phyloP scores from a whole-genome alignment of 345 rosid genomes.

The Citrus sp. region DNA sequence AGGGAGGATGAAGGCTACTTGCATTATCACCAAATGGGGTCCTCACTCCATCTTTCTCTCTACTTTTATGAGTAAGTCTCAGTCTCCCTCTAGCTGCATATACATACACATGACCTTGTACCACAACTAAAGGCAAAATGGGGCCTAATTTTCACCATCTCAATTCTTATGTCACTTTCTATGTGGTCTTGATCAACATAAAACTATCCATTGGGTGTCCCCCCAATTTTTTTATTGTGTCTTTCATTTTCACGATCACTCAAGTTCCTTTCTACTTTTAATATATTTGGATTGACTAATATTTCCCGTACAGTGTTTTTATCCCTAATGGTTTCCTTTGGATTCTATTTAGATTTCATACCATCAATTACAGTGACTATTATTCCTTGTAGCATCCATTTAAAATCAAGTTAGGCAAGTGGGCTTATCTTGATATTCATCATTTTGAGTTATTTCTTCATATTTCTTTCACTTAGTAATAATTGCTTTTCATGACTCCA shows the following conservation, averaged over 20 bases:
- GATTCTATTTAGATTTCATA: background rate
- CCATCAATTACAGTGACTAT: background rate
- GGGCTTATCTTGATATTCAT: background rate
- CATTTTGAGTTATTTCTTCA: background rate
- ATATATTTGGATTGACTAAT: constrained; percentile 2
- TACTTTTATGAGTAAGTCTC: constrained; percentile 6
- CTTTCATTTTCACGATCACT: constrained; percentile 4
- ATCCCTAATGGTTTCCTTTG: background rate
- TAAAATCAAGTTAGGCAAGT: background rate
- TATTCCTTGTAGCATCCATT: background rate
- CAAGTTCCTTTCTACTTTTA: background rate
- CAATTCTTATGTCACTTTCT: constrained; percentile 28
- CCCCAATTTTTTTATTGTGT: background rate
- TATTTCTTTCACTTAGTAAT: background rate
- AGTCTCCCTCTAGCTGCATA: constrained; percentile 15
- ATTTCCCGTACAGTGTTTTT: background rate
- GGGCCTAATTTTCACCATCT: constrained; percentile 27
- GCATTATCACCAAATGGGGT: constrained; percentile 34
- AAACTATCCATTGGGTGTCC: constrained; percentile 19
- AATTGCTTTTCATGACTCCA: too few relatives aligned
- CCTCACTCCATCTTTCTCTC: constrained; percentile 20
- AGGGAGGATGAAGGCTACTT: constrained; percentile 52
- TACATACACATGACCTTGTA: constrained; percentile 40
- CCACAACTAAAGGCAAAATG: constrained; percentile 38
- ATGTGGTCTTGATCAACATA: constrained; percentile 29